A percentile compares a stretch with the other conserved stretches of the same genome.
Evolutionary conservation across 148 eudicot genomes (phyloP).

Genomic region (Arctostaphylos glauca): DNA sequence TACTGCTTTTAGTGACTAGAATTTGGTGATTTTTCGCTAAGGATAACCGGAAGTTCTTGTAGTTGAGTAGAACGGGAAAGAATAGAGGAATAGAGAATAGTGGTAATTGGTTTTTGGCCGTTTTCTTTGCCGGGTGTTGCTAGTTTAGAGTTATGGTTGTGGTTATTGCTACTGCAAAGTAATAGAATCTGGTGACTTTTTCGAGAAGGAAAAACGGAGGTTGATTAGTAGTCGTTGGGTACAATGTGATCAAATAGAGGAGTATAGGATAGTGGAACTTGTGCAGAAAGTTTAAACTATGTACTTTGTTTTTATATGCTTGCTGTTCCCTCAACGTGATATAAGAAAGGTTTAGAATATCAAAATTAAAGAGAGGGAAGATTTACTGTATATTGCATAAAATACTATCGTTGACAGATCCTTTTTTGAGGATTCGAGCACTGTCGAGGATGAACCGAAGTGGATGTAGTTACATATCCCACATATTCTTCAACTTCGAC

Average conservation of each 20-base stretch:
- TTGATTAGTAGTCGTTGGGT: not conserved
- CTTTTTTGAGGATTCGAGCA: not conserved
- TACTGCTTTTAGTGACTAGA: not conserved
- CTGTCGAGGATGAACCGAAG: not conserved
- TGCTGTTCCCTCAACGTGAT: not conserved
- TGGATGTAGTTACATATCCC: not conserved
- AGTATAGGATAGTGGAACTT: not conserved
- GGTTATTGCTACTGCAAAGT: not conserved
- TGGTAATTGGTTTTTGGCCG: not conserved
- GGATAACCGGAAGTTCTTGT: not conserved
- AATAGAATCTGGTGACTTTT: not conserved
- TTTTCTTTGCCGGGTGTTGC: not conserved
- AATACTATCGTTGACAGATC: not conserved
- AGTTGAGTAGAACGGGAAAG: not conserved
- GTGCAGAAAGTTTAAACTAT: not conserved
- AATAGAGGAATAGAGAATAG: not conserved
- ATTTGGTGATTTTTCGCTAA: not conserved
- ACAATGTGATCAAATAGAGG: not conserved
- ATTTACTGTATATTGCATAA: not conserved
- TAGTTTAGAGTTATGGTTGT: slow-evolving; percentile 6
- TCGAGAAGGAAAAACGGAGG: not conserved
- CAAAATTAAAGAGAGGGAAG: not conserved
- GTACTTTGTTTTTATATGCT: not conserved
- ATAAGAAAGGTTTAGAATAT: not conserved
- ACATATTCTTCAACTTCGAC: not conserved